Conservation (phyloP, 208 protist genomes). For the Trypanosoma rangeli region DNA sequence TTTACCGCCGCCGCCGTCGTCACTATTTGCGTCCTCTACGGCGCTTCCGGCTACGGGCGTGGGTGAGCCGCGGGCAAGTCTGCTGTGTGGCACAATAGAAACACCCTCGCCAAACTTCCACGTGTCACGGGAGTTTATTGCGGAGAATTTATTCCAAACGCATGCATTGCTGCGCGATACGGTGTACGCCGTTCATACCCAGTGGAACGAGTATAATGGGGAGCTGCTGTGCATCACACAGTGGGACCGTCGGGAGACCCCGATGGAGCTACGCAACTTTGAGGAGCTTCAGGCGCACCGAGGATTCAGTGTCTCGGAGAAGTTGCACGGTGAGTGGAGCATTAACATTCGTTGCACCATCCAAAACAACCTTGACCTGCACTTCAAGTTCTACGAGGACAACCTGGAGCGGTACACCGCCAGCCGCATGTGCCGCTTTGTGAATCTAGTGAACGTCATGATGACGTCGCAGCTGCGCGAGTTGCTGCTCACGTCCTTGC, state of each 20-base stretch:
- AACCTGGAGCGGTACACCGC: conserved; percentile 77
- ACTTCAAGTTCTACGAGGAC: conserved; percentile 95
- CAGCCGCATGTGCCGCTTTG: conserved; percentile 90
- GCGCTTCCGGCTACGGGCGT: neutral
- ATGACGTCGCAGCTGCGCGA: conserved; percentile 89
- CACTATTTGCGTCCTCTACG: conserved; percentile 33
- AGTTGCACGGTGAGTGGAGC: conserved; percentile 90
- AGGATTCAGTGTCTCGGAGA: conserved; percentile 64
- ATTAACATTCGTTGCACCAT: conserved; percentile 90
- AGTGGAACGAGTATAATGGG: conserved; percentile 71
- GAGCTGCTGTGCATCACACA: conserved; percentile 62
- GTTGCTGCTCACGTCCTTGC: conserved; percentile 70
- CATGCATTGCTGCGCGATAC: conserved; percentile 83
- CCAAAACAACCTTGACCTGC: conserved; percentile 92
- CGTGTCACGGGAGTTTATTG: conserved; percentile 51
- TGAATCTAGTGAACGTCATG: conserved; percentile 90
- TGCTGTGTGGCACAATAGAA: conserved; percentile 73
- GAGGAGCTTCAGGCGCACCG: conserved; percentile 59
- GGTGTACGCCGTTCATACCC: conserved; percentile 71
- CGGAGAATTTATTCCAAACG: conserved; percentile 89
- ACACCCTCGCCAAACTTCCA: conserved; percentile 85
- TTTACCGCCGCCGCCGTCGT: conserved; percentile 35
- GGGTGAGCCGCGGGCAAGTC: conserved; percentile 48
- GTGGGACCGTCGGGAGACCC: conserved; percentile 46
- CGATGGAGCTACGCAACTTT: conserved; percentile 77